A percentile compares a stretch with the other conserved stretches of the same genome.
Conservation (phyloP, 345 rosid species). For the Erucastrum elatum region DNA sequence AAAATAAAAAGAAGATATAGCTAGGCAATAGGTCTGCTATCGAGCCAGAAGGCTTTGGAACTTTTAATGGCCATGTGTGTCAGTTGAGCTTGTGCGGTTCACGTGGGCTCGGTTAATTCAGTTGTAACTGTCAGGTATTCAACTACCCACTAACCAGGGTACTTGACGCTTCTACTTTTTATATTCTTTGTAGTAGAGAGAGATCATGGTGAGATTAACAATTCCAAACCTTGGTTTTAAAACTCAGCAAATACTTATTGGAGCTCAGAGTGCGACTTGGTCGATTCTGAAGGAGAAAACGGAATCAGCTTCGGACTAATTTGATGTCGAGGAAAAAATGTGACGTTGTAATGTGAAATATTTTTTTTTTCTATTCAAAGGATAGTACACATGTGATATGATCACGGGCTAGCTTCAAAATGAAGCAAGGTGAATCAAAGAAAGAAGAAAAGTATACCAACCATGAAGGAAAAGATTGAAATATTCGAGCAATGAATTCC, state of each 20-base stretch:
- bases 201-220: neutral
- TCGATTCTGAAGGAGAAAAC: neutral
- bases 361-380: neutral
- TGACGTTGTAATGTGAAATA: neutral
- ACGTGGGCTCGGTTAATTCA: conserved; percentile 7
- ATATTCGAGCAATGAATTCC: neutral
- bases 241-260: neutral
- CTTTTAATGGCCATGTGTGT: neutral
- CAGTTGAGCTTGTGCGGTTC: neutral
- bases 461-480: neutral
- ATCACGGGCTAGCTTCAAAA: neutral
- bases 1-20: neutral
- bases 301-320: neutral
- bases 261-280: neutral
- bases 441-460: neutral
- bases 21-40: neutral
- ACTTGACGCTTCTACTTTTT: neutral
- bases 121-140: neutral
- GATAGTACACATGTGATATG: neutral
- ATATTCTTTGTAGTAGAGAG: neutral
- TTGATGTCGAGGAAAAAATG: neutral
- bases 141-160: neutral
- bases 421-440: neutral
- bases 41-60: neutral
- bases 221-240: neutral